A percentile compares a stretch with the other conserved stretches of the same genome.
Conservation (phyloP, 495 filamentous ascomycete genomes). For the Antarctomyces pellizariae region DNA sequence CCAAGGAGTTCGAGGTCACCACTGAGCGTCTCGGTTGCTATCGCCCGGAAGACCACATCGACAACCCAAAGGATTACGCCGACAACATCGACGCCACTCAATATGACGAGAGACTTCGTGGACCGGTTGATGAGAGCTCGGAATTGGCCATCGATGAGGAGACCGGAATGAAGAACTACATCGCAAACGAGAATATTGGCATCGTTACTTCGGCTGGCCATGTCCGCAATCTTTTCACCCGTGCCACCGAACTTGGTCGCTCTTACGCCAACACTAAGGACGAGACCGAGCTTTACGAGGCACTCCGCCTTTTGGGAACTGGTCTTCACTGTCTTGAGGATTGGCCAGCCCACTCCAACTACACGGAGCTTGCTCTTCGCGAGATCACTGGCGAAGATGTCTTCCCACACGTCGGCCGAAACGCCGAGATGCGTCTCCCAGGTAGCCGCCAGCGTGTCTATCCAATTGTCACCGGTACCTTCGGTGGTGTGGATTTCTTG, state of each 20-base stretch:
- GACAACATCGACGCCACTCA: conserved; percentile 68
- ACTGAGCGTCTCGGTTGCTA: conserved; percentile 78
- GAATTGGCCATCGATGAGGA: conserved; percentile 55
- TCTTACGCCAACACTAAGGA: conserved; percentile 34
- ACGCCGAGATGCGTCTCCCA: conserved; percentile 37
- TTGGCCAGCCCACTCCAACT: conserved; percentile 81
- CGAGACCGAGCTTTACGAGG: conserved; percentile 60
- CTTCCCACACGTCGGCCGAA: conserved; percentile 67
- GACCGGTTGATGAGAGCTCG: conserved; percentile 51
- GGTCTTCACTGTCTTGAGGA: conserved; percentile 84
- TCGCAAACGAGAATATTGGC: conserved; percentile 50
- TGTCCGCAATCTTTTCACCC: conserved; percentile 45
- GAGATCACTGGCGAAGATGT: conserved; percentile 57
- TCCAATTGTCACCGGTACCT: conserved; percentile 71
- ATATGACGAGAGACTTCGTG: conserved; percentile 57
- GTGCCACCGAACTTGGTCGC: conserved; percentile 49
- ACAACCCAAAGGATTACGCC: conserved; percentile 57
- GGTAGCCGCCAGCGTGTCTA: conserved; percentile 41
- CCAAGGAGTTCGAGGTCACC: conserved; percentile 89
- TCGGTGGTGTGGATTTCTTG: conserved; percentile 85
- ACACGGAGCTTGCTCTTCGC: conserved; percentile 61
- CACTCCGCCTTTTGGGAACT: conserved; percentile 63
- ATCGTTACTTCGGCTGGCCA: conserved; percentile 58
- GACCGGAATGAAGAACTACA: conserved; percentile 81
- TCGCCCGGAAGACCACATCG: conserved; percentile 86